Percentiles rank a stretch among this genome's conserved stretches.
Conservation (phyloP, 2,329 filamentous ascomycete species). For the Sporothrix dimorphospora region DNA sequence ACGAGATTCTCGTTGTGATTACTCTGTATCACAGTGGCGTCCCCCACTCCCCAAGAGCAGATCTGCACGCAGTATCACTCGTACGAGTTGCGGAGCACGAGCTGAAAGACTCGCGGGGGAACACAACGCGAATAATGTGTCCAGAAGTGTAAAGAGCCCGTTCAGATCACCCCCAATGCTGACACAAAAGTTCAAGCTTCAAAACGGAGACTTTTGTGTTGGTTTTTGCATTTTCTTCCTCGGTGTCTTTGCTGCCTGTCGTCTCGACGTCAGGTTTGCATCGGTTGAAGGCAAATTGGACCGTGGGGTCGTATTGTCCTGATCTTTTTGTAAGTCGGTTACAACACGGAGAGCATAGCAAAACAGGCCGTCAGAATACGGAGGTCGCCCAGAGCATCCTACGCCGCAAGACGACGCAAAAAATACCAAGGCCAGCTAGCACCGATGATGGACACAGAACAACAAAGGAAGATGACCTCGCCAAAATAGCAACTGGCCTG, state of each 20-base stretch:
- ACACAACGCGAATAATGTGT: background rate
- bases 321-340: background rate
- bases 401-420: background rate
- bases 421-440: background rate
- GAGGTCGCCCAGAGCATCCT: background rate
- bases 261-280: background rate
- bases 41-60: background rate
- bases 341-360: background rate
- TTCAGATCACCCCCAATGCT: background rate
- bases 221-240: background rate
- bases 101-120: background rate
- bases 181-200: background rate
- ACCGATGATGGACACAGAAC: background rate
- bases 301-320: slow-evolving; percentile 8
- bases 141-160: background rate
- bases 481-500: slow-evolving; percentile 14
- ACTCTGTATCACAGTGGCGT: background rate
- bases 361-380: slow-evolving; percentile 12
- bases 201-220: background rate
- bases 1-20: background rate
- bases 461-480: slow-evolving; percentile 6
- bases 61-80: background rate
- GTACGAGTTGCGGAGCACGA: background rate
- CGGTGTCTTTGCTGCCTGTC: background rate
- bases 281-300: background rate